phyloP scores from a whole-genome alignment of 164 flowering plant species.

The Stephania cephalantha region DNA sequence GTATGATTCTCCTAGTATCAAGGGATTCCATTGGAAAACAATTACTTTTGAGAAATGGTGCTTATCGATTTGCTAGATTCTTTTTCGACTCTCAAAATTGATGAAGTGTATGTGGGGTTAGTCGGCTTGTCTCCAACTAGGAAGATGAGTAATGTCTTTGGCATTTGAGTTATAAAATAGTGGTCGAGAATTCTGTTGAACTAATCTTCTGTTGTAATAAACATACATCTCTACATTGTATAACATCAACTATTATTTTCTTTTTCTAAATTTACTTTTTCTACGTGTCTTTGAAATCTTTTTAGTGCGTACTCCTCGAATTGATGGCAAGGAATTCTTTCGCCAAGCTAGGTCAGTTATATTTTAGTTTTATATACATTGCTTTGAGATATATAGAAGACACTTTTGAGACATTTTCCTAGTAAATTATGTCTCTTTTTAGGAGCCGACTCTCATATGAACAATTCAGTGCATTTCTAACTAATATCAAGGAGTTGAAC shows the following conservation, averaged over 20 bases:
- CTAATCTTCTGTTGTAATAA: not conserved
- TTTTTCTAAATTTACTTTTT: not conserved
- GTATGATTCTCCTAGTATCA: no score
- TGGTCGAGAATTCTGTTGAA: not conserved
- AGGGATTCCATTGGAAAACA: no score
- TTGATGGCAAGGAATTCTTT: conserved; percentile 97
- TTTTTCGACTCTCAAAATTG: no score
- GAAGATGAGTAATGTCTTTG: not conserved
- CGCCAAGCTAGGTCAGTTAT: conserved; percentile 77
- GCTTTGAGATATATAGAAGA: not conserved
- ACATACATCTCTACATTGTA: not conserved
- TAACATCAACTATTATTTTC: not conserved
- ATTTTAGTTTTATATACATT: not conserved
- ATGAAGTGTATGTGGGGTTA: not conserved
- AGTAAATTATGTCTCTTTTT: conserved; percentile 13
- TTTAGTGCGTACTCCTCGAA: conserved; percentile 62
- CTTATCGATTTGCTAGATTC: no score
- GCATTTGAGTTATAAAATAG: not conserved
- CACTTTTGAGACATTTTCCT: not conserved
- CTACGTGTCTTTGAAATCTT: conserved; percentile 6
- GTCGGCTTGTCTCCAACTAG: not conserved
- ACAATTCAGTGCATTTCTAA: conserved; percentile 89
- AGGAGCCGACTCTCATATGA: conserved; percentile 91
- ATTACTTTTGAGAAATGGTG: no score
- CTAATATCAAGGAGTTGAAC: conserved; percentile 89